Conservation (phyloP, 2,329 filamentous ascomycete species). For the Scytalidium sp. region DNA sequence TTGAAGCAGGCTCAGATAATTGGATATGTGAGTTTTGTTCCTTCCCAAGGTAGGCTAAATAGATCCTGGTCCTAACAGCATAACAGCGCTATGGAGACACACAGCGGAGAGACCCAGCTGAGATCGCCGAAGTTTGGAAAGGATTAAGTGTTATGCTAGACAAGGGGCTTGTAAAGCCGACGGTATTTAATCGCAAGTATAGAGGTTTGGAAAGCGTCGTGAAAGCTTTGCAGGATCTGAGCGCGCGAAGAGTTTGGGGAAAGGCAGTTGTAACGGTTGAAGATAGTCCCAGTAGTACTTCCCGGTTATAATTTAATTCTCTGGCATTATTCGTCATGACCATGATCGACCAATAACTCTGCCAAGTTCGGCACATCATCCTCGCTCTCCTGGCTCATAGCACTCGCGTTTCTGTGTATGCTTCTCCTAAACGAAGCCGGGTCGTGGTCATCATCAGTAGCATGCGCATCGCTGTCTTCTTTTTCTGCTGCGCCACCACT, state of each 20-base stretch:
- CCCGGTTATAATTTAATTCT: background rate
- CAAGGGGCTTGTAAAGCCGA: constrained; percentile 44
- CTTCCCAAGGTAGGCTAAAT: background rate
- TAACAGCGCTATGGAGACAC: constrained; percentile 54
- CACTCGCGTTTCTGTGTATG: constrained; percentile 2
- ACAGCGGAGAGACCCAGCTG: constrained; percentile 43
- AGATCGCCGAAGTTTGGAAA: constrained; percentile 47
- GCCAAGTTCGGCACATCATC: constrained; percentile 23
- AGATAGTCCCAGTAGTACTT: constrained; percentile 7
- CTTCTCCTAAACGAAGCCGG: background rate
- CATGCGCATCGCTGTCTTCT: background rate
- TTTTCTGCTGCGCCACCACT: background rate
- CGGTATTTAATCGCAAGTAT: constrained; percentile 47
- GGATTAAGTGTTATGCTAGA: constrained; percentile 47
- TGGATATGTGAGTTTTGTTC: constrained; percentile 43
- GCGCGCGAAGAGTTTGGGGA: constrained; percentile 47
- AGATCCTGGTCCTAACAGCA: background rate
- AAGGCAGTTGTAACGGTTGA: constrained; percentile 50
- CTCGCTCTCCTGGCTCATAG: constrained; percentile 14
- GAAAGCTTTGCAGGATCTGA: constrained; percentile 48
- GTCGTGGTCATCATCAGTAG: background rate
- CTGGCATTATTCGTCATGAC: constrained; percentile 7
- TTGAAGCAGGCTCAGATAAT: constrained; percentile 50
- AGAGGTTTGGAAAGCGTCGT: constrained; percentile 46
- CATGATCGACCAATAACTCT: constrained; percentile 21